Percentiles rank a stretch among this genome's conserved stretches.
phyloP scores from a whole-genome alignment of 768 basidiomycete species.

The Asterophora parasitica region DNA sequence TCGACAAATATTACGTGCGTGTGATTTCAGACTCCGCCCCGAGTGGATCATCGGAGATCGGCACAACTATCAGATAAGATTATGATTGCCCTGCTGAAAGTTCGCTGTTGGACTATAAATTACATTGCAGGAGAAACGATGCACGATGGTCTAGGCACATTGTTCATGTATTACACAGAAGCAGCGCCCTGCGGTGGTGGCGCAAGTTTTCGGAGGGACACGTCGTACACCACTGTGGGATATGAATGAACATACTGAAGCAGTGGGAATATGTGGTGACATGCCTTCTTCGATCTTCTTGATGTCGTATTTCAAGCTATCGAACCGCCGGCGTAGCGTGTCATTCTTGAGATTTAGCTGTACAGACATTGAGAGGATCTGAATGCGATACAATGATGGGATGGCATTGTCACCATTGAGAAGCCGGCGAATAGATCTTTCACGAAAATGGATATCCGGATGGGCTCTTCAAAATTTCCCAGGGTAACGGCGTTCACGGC shows the following conservation, averaged over 20 bases:
- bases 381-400: not conserved
- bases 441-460: constrained; percentile 73
- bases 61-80: constrained; percentile 11
- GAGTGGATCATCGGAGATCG: constrained; percentile 6
- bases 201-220: constrained; percentile 67
- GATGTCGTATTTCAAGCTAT: constrained; percentile 80
- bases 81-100: too few relatives aligned
- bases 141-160: too few relatives aligned
- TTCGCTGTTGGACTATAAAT: too few relatives aligned
- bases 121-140: not conserved
- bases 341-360: constrained; percentile 85
- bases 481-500: constrained; percentile 81
- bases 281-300: constrained; percentile 86
- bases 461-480: constrained; percentile 74
- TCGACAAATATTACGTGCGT: constrained; percentile 7
- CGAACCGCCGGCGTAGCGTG: constrained; percentile 66
- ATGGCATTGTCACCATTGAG: constrained; percentile 53
- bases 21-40: constrained; percentile 15
- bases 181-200: constrained; percentile 3
- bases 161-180: not conserved
- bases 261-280: not conserved
- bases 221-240: constrained; percentile 73
- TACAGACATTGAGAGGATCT: not conserved
- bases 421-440: constrained; percentile 83
- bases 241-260: constrained; percentile 2